Evolutionary conservation across 352 stramenopile species (phyloP).

Genomic region (Pythium phragmiticola): DNA sequence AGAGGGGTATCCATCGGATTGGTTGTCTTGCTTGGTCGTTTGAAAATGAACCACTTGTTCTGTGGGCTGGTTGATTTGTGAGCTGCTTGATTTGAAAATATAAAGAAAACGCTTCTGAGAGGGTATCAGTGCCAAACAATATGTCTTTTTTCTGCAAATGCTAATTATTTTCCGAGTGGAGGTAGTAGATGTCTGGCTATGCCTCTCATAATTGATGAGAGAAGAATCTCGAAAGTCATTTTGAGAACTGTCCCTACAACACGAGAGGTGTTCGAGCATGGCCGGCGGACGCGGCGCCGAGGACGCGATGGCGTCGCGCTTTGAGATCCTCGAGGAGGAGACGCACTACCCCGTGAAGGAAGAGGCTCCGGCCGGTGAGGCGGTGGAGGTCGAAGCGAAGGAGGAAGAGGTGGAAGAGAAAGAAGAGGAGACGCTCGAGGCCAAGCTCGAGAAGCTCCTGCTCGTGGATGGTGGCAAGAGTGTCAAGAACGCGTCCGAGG

Average conservation of each 20-base stretch:
- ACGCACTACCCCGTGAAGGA: constrained; percentile 62
- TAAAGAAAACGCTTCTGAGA: no score
- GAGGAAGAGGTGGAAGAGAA: constrained; percentile 26
- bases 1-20: no score
- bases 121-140: no score
- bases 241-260: neutral
- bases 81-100: no score
- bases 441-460: constrained; percentile 57
- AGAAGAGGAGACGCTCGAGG: constrained; percentile 61
- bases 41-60: no score
- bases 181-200: neutral
- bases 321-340: constrained; percentile 86
- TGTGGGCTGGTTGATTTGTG: no score
- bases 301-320: constrained; percentile 45
- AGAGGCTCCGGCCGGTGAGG: neutral
- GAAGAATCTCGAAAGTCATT: constrained; percentile 27
- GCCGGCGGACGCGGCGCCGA: constrained; percentile 16
- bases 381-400: constrained; percentile 7
- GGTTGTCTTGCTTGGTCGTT: no score
- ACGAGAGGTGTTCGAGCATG: constrained; percentile 7
- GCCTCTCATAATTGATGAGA: neutral
- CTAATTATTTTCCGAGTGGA: no score
- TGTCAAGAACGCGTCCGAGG: constrained; percentile 67
- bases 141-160: no score
- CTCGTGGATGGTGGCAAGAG: constrained; percentile 42